Conservation (phyloP, 2,329 filamentous ascomycete species). For the Botrytis porri region DNA sequence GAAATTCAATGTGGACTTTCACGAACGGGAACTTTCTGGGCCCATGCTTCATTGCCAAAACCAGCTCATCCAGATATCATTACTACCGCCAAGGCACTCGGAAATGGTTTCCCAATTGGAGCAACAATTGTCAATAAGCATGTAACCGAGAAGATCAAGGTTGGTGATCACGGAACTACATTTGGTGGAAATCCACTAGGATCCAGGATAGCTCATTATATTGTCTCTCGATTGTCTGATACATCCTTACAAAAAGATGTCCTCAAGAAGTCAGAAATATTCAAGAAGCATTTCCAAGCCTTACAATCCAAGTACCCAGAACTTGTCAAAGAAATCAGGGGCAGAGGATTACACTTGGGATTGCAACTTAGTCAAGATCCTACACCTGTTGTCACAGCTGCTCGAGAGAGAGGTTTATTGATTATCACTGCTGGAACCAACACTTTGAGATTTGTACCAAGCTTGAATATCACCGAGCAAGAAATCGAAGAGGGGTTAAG, state of each 20-base stretch:
- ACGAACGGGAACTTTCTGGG: constrained; percentile 88
- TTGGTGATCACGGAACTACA: constrained; percentile 71
- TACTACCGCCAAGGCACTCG: constrained; percentile 92
- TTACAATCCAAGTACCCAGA: constrained; percentile 63
- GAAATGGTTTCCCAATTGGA: constrained; percentile 94
- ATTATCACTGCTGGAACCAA: constrained; percentile 93
- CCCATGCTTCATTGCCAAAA: constrained; percentile 69
- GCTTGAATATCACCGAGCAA: constrained; percentile 72
- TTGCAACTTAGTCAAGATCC: constrained; percentile 76
- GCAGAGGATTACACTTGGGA: constrained; percentile 81
- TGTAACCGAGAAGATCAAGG: constrained; percentile 63
- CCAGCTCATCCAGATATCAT: constrained; percentile 91
- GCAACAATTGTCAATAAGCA: constrained; percentile 63
- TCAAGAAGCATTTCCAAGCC: constrained; percentile 55
- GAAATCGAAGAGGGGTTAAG: constrained; percentile 77
- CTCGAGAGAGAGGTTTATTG: constrained; percentile 80
- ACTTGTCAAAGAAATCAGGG: constrained; percentile 74
- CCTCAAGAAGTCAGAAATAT: constrained; percentile 60
- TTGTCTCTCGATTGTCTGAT: constrained; percentile 73
- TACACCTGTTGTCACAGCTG: constrained; percentile 73
- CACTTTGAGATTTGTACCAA: constrained; percentile 87
- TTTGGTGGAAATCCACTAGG: constrained; percentile 72
- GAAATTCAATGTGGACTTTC: constrained; percentile 95
- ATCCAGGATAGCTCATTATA: constrained; percentile 74
- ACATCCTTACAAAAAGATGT: constrained; percentile 68